These are phyloP conservation scores for Earliella scabrosa DNA, from an alignment of 1,284 basidiomycete genomes.

Conservation along the genomic window DNA sequence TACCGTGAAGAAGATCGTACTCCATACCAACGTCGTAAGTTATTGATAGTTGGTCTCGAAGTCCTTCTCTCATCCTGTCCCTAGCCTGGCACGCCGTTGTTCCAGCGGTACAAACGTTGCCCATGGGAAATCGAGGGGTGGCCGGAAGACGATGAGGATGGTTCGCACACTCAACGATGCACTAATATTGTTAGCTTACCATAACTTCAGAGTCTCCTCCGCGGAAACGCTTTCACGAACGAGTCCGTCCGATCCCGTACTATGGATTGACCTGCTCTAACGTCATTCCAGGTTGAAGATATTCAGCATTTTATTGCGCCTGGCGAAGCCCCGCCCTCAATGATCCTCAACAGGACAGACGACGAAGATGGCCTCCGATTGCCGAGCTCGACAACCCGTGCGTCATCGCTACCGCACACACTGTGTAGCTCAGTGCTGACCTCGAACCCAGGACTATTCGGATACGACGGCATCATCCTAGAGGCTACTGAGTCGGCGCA, in stretches of 20 bases:
- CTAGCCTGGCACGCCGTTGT: constrained; percentile 85
- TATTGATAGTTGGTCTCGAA: neutral
- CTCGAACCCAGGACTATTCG: constrained; percentile 72
- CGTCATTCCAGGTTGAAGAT: constrained; percentile 60
- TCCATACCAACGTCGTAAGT: constrained; percentile 85
- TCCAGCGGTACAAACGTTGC: constrained; percentile 88
- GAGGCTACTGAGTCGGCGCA: constrained; percentile 82
- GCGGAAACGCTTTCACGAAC: constrained; percentile 66
- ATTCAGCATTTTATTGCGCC: constrained; percentile 77
- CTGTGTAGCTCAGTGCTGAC: too few species aligned
- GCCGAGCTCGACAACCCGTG: constrained; percentile 76
- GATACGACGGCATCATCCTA: constrained; percentile 82
- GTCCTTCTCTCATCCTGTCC: neutral
- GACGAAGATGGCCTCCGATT: constrained; percentile 77
- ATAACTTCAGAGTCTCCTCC: constrained; percentile 73
- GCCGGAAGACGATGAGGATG: constrained; percentile 79
- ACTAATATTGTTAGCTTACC: neutral
- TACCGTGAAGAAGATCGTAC: constrained; percentile 80
- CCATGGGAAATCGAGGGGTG: constrained; percentile 82
- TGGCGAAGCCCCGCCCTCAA: constrained; percentile 72
- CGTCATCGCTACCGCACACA: too few species aligned
- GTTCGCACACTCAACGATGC: constrained; percentile 38
- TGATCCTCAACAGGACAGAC: constrained; percentile 85
- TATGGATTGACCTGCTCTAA: neutral
- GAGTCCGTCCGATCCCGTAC: constrained; percentile 44